phyloP scores from a whole-genome alignment of 169 alveolate species.

The Babesia bigemina region DNA sequence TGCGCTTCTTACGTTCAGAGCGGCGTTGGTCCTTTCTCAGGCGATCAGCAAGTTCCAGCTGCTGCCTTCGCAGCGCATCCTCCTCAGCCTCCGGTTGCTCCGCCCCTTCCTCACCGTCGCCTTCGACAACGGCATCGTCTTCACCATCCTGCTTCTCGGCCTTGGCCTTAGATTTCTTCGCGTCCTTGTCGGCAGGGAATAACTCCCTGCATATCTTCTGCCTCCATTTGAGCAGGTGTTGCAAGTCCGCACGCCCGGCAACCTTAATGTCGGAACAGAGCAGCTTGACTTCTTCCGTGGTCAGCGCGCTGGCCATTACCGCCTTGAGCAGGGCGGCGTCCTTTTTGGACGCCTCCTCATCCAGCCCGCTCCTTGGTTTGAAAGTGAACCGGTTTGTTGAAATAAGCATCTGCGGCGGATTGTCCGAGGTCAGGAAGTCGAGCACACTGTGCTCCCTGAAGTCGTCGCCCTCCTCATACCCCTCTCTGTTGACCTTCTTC shows the following conservation, averaged over 20 bases:
- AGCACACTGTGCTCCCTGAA: constrained; percentile 71
- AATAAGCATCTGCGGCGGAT: constrained; percentile 78
- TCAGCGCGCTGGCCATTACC: constrained; percentile 57
- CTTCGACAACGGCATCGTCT: constrained; percentile 44
- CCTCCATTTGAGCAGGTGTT: constrained; percentile 87
- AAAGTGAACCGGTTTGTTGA: constrained; percentile 70
- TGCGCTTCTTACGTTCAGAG: constrained; percentile 34
- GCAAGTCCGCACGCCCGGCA: constrained; percentile 86
- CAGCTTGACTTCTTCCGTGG: constrained; percentile 80
- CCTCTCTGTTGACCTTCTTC: constrained; percentile 83
- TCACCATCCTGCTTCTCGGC: constrained; percentile 30
- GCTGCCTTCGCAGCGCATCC: constrained; percentile 30
- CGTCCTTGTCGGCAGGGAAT: neutral
- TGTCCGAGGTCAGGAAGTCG: constrained; percentile 75
- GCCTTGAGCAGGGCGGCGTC: constrained; percentile 47
- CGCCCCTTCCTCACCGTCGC: constrained; percentile 31
- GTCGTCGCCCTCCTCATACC: constrained; percentile 85
- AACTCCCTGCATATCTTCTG: constrained; percentile 59
- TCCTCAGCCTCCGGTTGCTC: constrained; percentile 65
- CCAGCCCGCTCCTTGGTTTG: constrained; percentile 38
- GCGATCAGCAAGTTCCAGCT: constrained; percentile 20
- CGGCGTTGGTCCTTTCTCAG: constrained; percentile 31
- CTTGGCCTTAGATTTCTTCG: constrained; percentile 1
- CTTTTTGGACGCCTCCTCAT: constrained; percentile 12
- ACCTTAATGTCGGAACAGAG: constrained; percentile 83